Conservation (phyloP, 2,329 filamentous ascomycete genomes). For the Pseudogymnoascus destructans region DNA sequence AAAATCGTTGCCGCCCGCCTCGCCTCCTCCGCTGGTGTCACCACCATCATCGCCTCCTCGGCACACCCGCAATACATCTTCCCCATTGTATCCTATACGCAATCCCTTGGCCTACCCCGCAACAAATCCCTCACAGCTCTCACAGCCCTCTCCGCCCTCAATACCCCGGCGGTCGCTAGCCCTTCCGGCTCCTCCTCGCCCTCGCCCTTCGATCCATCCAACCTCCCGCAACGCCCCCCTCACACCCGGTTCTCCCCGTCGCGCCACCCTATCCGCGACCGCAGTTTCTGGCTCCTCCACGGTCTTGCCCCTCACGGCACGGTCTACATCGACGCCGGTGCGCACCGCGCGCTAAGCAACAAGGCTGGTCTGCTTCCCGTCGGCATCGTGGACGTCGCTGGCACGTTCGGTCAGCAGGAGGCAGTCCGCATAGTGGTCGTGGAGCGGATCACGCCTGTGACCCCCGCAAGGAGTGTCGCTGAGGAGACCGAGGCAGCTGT, state of each 20-base stretch:
- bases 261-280: constrained; percentile 71
- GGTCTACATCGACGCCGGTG: constrained; percentile 85
- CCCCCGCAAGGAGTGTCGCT: constrained; percentile 20
- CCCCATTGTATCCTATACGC: constrained; percentile 71
- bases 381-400: constrained; percentile 81
- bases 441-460: constrained; percentile 31
- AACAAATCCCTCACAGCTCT: constrained; percentile 24
- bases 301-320: constrained; percentile 83
- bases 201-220: constrained; percentile 14
- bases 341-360: constrained; percentile 62
- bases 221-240: constrained; percentile 40
- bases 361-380: constrained; percentile 83
- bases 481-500: constrained; percentile 10
- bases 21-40: constrained; percentile 87
- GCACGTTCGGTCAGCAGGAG: constrained; percentile 83
- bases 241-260: constrained; percentile 91
- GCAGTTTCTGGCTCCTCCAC: constrained; percentile 94
- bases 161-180: constrained; percentile 5
- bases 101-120: constrained; percentile 38
- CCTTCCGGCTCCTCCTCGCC: constrained; percentile 13
- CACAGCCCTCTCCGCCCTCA: constrained; percentile 20
- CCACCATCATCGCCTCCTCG: constrained; percentile 86
- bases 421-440: constrained; percentile 78
- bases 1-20: constrained; percentile 90
- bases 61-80: constrained; percentile 88